A percentile compares a stretch with the other conserved stretches of the same genome.
Conservation (phyloP, 2,329 filamentous ascomycete species). For the Emmonsia crescens region DNA sequence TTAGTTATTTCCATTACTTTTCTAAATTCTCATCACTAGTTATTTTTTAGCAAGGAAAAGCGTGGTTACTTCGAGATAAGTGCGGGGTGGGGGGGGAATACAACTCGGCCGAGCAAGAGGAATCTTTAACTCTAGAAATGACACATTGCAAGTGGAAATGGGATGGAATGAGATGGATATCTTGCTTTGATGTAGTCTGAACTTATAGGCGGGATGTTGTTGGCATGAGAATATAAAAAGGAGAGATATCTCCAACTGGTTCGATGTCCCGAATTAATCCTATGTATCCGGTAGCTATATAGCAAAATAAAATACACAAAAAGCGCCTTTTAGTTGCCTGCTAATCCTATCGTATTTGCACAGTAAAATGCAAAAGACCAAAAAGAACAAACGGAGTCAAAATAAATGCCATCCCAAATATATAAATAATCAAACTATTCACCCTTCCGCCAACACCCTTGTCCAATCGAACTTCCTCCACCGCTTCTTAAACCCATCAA, state of each 20-base stretch:
- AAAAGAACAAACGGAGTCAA: background rate
- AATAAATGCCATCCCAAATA: background rate
- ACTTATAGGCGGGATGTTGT: background rate
- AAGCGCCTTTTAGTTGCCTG: background rate
- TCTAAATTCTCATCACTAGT: background rate
- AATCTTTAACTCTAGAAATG: background rate
- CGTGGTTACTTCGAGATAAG: background rate
- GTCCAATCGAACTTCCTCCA: conserved; percentile 96
- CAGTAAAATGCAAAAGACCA: background rate
- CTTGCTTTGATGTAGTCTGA: background rate
- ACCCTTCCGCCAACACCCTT: conserved; percentile 46
- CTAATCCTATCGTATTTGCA: background rate
- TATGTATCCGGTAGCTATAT: background rate
- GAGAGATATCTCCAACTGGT: background rate
- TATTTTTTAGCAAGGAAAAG: background rate
- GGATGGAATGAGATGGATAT: background rate
- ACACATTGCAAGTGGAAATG: background rate
- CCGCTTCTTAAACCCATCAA: conserved; percentile 67
- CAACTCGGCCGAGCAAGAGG: background rate
- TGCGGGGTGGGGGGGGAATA: background rate
- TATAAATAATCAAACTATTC: background rate
- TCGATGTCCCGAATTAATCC: background rate
- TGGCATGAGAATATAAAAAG: background rate
- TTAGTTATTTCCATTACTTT: no score
- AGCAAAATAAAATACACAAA: background rate